Evolutionary conservation across 192 early-diverging fungal genomes (phyloP).

Genomic region (Linnemannia exigua): DNA sequence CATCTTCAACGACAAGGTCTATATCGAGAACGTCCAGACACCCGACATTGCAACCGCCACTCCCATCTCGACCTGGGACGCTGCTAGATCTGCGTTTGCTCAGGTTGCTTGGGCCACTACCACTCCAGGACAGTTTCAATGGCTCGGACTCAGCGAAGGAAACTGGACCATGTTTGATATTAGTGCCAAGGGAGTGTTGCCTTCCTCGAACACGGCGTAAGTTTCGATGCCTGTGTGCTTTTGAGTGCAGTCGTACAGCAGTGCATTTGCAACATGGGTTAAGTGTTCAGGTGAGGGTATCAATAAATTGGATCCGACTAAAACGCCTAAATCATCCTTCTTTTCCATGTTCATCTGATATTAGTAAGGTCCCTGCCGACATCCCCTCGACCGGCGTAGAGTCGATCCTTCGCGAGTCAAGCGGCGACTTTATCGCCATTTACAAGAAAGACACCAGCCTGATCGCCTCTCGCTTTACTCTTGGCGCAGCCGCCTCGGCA

Average conservation of each 20-base stretch:
- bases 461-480: conserved; percentile 24
- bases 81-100: neutral
- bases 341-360: neutral
- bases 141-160: conserved; percentile 34
- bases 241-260: no score
- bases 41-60: conserved; percentile 10
- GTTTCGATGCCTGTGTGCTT: neutral
- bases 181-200: conserved; percentile 23
- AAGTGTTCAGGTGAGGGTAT: neutral
- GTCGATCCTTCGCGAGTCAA: conserved; percentile 19
- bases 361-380: conserved; percentile 31
- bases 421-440: conserved; percentile 26
- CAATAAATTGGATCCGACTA: neutral
- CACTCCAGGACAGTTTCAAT: conserved; percentile 33
- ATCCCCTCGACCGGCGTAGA: conserved; percentile 17
- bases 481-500: conserved; percentile 11
- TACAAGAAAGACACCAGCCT: conserved; percentile 16
- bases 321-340: neutral
- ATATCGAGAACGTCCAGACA: conserved; percentile 25
- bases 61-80: conserved; percentile 27
- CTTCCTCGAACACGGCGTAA: conserved; percentile 25
- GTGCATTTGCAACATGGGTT: no score
- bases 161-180: conserved; percentile 29
- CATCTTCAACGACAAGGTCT: conserved; percentile 46
- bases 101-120: conserved; percentile 25